Percentiles rank a stretch among this genome's conserved stretches.
These are phyloP conservation scores for Trapa bicornis DNA, from an alignment of 345 rosid species.

Conservation along the genomic window DNA sequence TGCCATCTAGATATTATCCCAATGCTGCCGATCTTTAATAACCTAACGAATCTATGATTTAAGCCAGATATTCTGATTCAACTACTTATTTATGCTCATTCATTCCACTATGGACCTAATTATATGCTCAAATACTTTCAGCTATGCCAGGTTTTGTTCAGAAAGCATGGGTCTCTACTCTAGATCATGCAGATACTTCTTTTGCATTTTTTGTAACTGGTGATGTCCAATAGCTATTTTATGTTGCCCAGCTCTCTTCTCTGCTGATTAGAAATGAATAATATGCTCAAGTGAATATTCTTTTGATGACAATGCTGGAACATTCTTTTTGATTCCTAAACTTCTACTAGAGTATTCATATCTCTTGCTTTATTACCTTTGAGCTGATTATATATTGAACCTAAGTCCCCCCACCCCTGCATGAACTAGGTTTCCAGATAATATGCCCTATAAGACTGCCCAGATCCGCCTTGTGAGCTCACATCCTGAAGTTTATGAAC, in stretches of 20 bases:
- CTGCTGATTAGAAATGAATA: background rate
- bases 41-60: background rate
- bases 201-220: background rate
- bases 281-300: background rate
- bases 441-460: slow-evolving; percentile 41
- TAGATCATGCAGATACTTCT: background rate
- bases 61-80: background rate
- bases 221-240: background rate
- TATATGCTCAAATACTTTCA: background rate
- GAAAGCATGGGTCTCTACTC: background rate
- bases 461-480: slow-evolving; percentile 71
- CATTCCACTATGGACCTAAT: background rate
- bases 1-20: too few species aligned
- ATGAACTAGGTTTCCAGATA: slow-evolving; percentile 3
- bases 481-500: slow-evolving; percentile 79
- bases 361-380: background rate
- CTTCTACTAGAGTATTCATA: background rate
- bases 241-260: background rate
- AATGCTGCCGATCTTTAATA: background rate
- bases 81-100: background rate
- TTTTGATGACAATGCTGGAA: background rate
- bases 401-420: background rate
- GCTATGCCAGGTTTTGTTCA: background rate
- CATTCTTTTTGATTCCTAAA: background rate
- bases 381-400: background rate